phyloP scores from a whole-genome alignment of 495 filamentous ascomycete genomes.

The Talaromyces ruber region DNA sequence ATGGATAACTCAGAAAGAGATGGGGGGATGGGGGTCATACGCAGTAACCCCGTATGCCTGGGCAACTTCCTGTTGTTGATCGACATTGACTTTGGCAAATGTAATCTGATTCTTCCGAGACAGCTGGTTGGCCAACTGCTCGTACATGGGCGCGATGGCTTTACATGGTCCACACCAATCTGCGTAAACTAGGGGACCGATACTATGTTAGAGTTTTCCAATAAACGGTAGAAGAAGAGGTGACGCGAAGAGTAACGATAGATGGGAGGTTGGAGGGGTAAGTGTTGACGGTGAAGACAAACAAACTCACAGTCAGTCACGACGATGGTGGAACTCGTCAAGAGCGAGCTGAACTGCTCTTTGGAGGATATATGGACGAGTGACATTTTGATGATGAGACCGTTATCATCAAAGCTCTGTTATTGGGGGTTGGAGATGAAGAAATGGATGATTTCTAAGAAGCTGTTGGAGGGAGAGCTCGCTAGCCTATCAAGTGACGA shows the following conservation, averaged over 20 bases:
- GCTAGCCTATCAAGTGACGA: neutral
- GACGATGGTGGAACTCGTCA: slow-evolving; percentile 62
- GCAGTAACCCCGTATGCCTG: slow-evolving; percentile 61
- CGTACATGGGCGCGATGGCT: slow-evolving; percentile 74
- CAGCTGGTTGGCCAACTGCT: slow-evolving; percentile 63
- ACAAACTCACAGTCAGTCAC: slow-evolving; percentile 73
- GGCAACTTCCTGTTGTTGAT: slow-evolving; percentile 65
- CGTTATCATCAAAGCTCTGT: neutral
- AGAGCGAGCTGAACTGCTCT: slow-evolving; percentile 59
- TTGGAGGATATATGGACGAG: slow-evolving; percentile 62
- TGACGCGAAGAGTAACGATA: slow-evolving; percentile 13
- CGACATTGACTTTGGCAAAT: slow-evolving; percentile 82
- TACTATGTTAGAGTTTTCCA: neutral
- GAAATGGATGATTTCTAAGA: neutral
- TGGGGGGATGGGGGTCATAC: slow-evolving; percentile 38
- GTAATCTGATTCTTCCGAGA: slow-evolving; percentile 65
- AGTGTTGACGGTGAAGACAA: slow-evolving; percentile 8
- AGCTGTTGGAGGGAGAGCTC: neutral
- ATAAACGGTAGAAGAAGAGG: neutral
- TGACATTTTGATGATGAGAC: slow-evolving; percentile 36
- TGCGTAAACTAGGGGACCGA: slow-evolving; percentile 59
- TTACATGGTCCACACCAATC: slow-evolving; percentile 84
- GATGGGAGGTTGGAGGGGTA: slow-evolving; percentile 5
- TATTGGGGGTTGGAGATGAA: neutral
- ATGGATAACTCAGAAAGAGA: neutral